Percentiles rank a stretch among this genome's conserved stretches.
These are phyloP conservation scores for Naganishia randhawae DNA, from an alignment of 768 basidiomycete species.

Conservation along the genomic window DNA sequence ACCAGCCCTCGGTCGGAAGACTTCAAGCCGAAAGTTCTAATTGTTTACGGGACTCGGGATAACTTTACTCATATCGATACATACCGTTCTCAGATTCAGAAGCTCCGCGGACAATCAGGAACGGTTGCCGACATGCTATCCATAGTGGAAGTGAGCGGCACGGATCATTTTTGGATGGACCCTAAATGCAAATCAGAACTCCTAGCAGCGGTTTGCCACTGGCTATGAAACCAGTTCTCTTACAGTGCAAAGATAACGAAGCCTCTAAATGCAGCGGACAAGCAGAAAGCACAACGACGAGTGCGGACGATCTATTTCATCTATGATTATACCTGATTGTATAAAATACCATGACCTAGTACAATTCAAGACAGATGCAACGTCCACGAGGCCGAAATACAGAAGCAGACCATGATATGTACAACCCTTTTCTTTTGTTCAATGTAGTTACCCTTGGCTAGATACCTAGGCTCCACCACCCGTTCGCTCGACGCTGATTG, in stretches of 20 bases:
- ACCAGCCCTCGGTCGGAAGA: background rate
- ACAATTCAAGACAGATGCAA: slow-evolving; percentile 11
- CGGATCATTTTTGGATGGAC: slow-evolving; percentile 10
- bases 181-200: background rate
- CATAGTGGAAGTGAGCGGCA: background rate
- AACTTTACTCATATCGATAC: slow-evolving; percentile 4
- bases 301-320: background rate
- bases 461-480: slow-evolving; percentile 56
- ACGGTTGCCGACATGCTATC: background rate
- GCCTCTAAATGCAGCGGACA: background rate
- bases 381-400: background rate
- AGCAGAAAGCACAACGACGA: background rate
- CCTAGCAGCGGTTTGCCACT: background rate
- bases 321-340: slow-evolving; percentile 6
- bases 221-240: slow-evolving; percentile 1
- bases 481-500: slow-evolving; percentile 59
- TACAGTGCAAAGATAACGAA: too few species aligned
- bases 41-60: slow-evolving; percentile 17
- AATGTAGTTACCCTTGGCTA: slow-evolving; percentile 3
- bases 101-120: background rate
- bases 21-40: background rate
- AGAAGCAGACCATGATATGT: slow-evolving; percentile 1
- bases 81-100: background rate
- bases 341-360: slow-evolving; percentile 11
- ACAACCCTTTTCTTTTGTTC: slow-evolving; percentile 8